These are phyloP conservation scores for Pouteria glomerata DNA, from an alignment of 148 eudicot species.

Conservation along the genomic window DNA sequence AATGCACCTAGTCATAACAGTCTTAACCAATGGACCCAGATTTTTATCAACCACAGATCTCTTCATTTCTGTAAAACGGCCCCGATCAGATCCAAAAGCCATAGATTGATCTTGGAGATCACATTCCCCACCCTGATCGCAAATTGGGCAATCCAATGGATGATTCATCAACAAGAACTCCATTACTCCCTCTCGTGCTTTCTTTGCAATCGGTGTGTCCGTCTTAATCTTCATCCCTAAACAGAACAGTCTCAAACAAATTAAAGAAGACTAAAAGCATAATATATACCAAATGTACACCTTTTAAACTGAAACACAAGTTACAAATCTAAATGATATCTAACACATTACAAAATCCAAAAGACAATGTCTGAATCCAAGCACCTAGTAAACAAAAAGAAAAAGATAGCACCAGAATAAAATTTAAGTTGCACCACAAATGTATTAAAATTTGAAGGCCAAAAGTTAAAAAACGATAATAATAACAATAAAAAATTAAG, in stretches of 20 bases:
- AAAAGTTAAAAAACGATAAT: too few relatives aligned
- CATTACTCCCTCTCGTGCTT: slow-evolving; percentile 99
- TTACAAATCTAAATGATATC: slow-evolving; percentile 1
- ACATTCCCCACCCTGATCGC: slow-evolving; percentile 99
- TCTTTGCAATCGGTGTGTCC: slow-evolving; percentile 92
- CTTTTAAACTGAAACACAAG: too few relatives aligned
- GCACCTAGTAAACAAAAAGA: not conserved
- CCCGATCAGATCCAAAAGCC: slow-evolving; percentile 98
- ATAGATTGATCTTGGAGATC: slow-evolving; percentile 99
- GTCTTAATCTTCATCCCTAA: slow-evolving; percentile 99
- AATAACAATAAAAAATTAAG: too few relatives aligned
- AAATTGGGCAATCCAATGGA: slow-evolving; percentile 96
- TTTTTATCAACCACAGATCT: slow-evolving; percentile 99
- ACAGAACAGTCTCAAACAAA: slow-evolving; percentile 2
- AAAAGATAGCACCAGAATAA: too few relatives aligned
- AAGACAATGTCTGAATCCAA: too few relatives aligned
- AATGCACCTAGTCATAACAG: slow-evolving; percentile 98
- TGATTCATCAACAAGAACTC: slow-evolving; percentile 97
- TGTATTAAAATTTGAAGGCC: too few relatives aligned
- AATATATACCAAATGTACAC: too few relatives aligned
- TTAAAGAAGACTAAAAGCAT: not conserved
- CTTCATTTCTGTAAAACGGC: slow-evolving; percentile 92
- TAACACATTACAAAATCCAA: not conserved
- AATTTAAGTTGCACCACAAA: too few relatives aligned
- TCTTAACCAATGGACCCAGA: slow-evolving; percentile 95